Evolutionary conservation across 345 rosid species (phyloP), one percentile per base, ranked within the genome.

Genomic region (Brassica cretica): DNA sequence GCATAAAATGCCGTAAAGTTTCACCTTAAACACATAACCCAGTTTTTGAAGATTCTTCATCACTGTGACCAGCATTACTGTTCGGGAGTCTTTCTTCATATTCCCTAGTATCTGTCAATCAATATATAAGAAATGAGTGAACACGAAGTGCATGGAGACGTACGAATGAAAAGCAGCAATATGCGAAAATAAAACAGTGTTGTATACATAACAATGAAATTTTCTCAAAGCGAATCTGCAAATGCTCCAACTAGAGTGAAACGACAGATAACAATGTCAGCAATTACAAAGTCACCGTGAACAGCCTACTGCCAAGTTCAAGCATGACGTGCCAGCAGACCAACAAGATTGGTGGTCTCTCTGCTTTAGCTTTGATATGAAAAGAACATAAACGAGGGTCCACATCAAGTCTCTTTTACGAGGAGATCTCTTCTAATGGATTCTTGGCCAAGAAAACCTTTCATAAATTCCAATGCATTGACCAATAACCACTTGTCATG

Each of bases 1-100:
- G 53, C 63, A 71, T 49, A 55, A 75, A 51, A 30, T 21, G 64
- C 35, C 55, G 76, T 41, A 68, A 72, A 60, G 16, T 74, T 41
- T 84, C 78, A 93, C 99, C 99, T 88, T 83, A 70, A 93, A 80
- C 6, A 73, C 80, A 81, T 95, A 96, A 51, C 98, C 99, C 82
- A 96, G 88, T 70, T 84, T 82, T 82, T 82, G 91, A 27, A 93
- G 90, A 84, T 89, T 96, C 89, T 85, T 89, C 81, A 87, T 81
- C 74, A 96, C 83, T 5, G 97, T 86, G 81, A 89, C 67, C 80
- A 96, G 84, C 94, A 96, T 83, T 80, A 96, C 79, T 19, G 92
- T 82, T 53, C 76, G 87, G 8, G 98, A 85, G 80, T 87, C 92
- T 76, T 82, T 88, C 84, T 78, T 87, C 90, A 90, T 83, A 75